Evolutionary conservation across 2,329 filamentous ascomycete species (phyloP), one percentile per base, ranked within the genome.

Genomic region (Botrytis aclada): DNA sequence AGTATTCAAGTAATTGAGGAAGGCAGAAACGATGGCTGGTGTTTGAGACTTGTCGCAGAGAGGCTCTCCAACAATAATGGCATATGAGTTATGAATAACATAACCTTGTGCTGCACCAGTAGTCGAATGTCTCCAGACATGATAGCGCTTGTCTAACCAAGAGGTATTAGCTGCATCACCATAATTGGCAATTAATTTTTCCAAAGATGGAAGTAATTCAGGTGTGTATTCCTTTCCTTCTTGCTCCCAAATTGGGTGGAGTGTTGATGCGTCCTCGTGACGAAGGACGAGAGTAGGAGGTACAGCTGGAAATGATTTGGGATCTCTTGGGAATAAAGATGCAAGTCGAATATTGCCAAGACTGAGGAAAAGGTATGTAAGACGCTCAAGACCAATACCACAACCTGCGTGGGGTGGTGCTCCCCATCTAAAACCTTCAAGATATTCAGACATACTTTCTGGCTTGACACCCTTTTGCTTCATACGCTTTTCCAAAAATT

Each of bases 151-250:
- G 81, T 98, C 95, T 12, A 96, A 88, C 94, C 94, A 98, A 0
- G 94, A 96, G 0, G 95, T 98, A 80, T 97, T 97, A 66, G 94
- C 94, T 2, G 95, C 94, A 82, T 98, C 95, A 75, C 95, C 95
- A 78, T 98, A 98, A 82, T 98, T 98, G 80, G 94, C 94, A 81
- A 98, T 94, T 60, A 98, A 89, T 80, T 97, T 92, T 81, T 95
- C 93, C 8, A 98, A 81, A 0, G 93, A 87, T 69, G 94, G 94
- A 71, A 92, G 84, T 67, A 90, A 70, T 29, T 72, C 82, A 82
- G 64, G 81, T 80, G 76, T 84, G 56, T 83, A 20, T 56, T 83
- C 78, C 72, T 74, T 82, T 77, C 75, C 82, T 78, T 77, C 82
- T 79, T 73, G 83, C 80, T 82, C 84, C 90, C 90, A 92, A 45